Percentiles rank a stretch among this genome's conserved stretches.
phyloP scores from a whole-genome alignment of 2,329 filamentous ascomycete genomes.

The Annulohypoxylon truncatum region DNA sequence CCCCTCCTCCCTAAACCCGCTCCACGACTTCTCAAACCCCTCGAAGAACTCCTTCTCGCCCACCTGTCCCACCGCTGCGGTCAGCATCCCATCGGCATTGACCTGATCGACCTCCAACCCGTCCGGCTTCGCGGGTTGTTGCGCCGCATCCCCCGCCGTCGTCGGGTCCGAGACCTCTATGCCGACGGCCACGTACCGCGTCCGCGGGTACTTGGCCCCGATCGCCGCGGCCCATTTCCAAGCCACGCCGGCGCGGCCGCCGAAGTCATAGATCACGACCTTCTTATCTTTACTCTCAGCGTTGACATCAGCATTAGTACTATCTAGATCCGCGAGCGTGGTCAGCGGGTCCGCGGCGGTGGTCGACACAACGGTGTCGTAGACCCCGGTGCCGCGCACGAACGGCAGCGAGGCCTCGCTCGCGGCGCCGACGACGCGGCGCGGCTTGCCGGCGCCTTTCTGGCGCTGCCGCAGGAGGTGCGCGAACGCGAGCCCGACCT shows the following conservation, averaged over 20 bases:
- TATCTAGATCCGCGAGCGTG: conserved; percentile 9
- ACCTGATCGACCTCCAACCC: conserved; percentile 27
- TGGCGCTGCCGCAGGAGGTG: conserved; percentile 27
- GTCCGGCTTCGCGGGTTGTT: conserved; percentile 7
- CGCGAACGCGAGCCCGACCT: conserved; percentile 44
- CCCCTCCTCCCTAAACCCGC: conserved; percentile 32
- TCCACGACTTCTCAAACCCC: conserved; percentile 38
- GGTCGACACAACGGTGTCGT: conserved; percentile 42
- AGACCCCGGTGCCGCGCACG: conserved; percentile 42
- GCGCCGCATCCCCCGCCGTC: neutral
- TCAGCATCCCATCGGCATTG: conserved; percentile 42
- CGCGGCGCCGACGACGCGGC: conserved; percentile 42
- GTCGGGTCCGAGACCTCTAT: conserved; percentile 34
- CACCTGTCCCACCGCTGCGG: conserved; percentile 37
- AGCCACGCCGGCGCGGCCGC: conserved; percentile 42
- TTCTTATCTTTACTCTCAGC: conserved; percentile 12
- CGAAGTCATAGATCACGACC: conserved; percentile 48
- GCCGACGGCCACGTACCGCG: conserved; percentile 41
- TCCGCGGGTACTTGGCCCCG: neutral
- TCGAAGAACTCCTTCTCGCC: conserved; percentile 45
- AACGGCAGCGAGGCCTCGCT: conserved; percentile 44
- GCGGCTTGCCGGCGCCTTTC: conserved; percentile 24
- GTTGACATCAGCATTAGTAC: no score
- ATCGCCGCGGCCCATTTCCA: conserved; percentile 41
- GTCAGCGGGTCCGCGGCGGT: conserved; percentile 35